Conservation (phyloP, 306 rosid genomes). For the Parietaria judaica region DNA sequence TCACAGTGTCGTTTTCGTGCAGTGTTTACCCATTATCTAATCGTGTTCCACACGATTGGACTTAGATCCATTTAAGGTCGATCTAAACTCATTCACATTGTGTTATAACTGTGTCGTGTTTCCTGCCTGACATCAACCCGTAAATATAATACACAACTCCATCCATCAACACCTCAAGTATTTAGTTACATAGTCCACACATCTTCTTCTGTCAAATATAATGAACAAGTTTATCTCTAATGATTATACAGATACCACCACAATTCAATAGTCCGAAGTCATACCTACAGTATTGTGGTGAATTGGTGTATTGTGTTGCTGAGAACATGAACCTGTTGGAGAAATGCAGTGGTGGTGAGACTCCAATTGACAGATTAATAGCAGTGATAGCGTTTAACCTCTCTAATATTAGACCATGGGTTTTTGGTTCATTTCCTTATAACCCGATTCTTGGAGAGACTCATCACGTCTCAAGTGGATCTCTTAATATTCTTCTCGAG, state of each 20-base stretch:
- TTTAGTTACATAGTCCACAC: too few relatives aligned
- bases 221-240: too few relatives aligned
- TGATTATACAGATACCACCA: conserved; percentile 46
- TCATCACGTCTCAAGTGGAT: conserved; percentile 67
- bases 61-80: too few relatives aligned
- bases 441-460: conserved; percentile 91
- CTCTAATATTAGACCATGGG: conserved; percentile 63
- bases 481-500: conserved; percentile 57
- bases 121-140: too few relatives aligned
- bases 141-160: too few relatives aligned
- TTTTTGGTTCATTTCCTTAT: conserved; percentile 55
- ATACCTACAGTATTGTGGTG: conserved; percentile 77
- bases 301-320: conserved; percentile 41
- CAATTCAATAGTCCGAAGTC: conserved; percentile 76
- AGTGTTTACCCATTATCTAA: too few relatives aligned
- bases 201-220: too few relatives aligned
- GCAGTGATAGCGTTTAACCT: conserved; percentile 70
- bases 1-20: too few relatives aligned
- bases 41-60: too few relatives aligned
- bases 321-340: conserved; percentile 40
- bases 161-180: too few relatives aligned
- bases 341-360: conserved; percentile 44
- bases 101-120: too few relatives aligned
- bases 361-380: conserved; percentile 52
- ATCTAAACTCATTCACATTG: too few relatives aligned